Evolutionary conservation across 768 basidiomycete species (phyloP), one percentile per base, ranked within the genome.

Genomic region (Gelatoporia subvermispora): DNA sequence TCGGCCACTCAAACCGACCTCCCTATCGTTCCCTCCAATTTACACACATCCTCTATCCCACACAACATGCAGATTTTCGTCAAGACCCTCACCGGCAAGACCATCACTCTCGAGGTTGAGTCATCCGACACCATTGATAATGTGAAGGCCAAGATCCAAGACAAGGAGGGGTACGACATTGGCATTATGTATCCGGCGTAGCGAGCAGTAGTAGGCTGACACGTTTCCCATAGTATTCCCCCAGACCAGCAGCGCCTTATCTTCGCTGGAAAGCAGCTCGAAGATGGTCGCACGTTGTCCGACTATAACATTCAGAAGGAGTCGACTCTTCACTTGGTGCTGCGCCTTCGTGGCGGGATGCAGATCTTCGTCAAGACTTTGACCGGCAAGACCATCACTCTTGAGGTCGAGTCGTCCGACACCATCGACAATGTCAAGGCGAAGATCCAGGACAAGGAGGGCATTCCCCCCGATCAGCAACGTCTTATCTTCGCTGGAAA

Each of bases 281-380:
- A 98, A 76, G 96, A 99, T 73, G 96, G 96, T 54, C 88, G 93
- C 69, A 98, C 89, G 53, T 85, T 93, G 52, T 85, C 72, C 67
- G 91, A 93, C 75, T 94, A 94, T 72, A 94, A 95, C 78, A 95
- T 99, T 66, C 96, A 98, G 76, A 97, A 97, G 81, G 95, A 98
- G 75, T 96, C 93, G 24, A 98, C 95, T 52, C 88, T 99, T 51
- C 95, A 98, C 73, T 71, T 98, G 58, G 95, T 98, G 56, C 85
- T 98, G 60, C 88, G 96, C 64, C 88, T 99, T 46, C 91, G 94
- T 73, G 96, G 96, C 79, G 96, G 10, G 54, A 76, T 77, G 77
- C 76, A 78, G 65, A 74, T 76, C 56, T 75, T 75, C 47, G 71
- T 79, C 53, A 79, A 79, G 70, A 75, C 74, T 31, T 71, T 76